phyloP scores from a whole-genome alignment of 257 asterid genomes.

The Prunella vulgaris region DNA sequence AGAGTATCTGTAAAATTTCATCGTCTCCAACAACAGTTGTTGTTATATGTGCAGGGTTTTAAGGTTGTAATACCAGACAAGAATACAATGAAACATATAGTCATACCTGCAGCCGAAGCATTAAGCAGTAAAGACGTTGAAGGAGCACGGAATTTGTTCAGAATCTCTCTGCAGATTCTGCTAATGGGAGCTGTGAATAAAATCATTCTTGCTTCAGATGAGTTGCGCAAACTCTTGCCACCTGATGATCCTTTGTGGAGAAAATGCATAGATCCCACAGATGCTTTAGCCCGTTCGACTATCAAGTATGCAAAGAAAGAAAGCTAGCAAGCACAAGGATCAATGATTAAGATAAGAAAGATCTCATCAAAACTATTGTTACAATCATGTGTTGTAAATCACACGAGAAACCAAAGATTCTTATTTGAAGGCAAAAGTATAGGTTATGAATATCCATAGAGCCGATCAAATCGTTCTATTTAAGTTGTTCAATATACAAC shows the following conservation, averaged over 20 bases:
- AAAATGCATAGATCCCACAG: constrained; percentile 62
- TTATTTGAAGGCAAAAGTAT: not conserved
- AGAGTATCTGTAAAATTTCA: too few relatives aligned
- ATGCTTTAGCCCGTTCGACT: constrained; percentile 56
- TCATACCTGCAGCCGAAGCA: constrained; percentile 69
- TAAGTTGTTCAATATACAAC: not conserved
- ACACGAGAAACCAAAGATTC: not conserved
- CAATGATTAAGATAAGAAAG: not conserved
- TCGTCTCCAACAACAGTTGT: too few relatives aligned
- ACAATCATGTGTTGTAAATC: not conserved
- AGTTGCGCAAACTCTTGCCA: constrained; percentile 53
- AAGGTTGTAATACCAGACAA: constrained; percentile 66
- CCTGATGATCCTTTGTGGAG: constrained; percentile 61
- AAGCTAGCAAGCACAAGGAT: not conserved
- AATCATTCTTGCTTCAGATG: constrained; percentile 68
- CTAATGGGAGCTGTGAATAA: constrained; percentile 61
- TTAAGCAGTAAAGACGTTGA: constrained; percentile 48
- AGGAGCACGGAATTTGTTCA: constrained; percentile 69
- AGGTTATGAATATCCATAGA: not conserved
- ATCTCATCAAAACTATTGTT: not conserved
- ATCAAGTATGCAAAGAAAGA: constrained; percentile 26
- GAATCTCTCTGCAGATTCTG: constrained; percentile 62
- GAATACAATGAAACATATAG: constrained; percentile 56
- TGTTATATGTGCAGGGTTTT: constrained; percentile 52
- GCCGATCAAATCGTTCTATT: not conserved